Conservation (phyloP, 345 rosid genomes). For the Eutrema yunnanense region DNA sequence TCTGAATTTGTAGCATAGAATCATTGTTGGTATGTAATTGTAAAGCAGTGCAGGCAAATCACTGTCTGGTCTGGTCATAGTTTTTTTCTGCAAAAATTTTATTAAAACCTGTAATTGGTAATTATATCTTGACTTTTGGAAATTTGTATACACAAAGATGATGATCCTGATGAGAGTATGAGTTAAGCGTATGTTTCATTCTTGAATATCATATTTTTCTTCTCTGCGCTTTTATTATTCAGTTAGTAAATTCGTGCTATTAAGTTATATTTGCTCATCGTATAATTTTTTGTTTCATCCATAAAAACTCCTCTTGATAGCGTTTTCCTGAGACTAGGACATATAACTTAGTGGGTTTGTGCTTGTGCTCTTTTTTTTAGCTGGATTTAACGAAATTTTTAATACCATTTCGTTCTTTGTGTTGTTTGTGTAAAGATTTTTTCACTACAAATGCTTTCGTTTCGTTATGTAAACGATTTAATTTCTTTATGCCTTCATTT, state of each 20-base stretch:
- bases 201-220: not conserved
- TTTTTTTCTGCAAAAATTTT: not conserved
- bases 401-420: not conserved
- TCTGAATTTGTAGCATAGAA: not conserved
- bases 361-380: not conserved
- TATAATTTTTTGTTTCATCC: not conserved
- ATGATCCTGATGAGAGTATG: not conserved
- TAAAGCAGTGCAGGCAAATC: not conserved
- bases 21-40: no score
- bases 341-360: not conserved
- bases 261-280: not conserved
- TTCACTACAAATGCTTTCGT: not conserved
- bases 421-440: not conserved
- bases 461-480: not conserved
- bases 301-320: not conserved
- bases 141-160: not conserved
- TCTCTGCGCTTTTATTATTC: not conserved
- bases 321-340: not conserved
- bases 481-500: not conserved
- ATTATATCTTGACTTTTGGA: not conserved
- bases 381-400: not conserved
- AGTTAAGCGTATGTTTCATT: not conserved
- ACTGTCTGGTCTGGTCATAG: not conserved
- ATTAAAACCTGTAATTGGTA: no score
- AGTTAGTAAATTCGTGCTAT: not conserved